A percentile compares a stretch with the other conserved stretches of the same genome.
These are phyloP conservation scores for Trichophyton verrucosum DNA, from an alignment of 2,329 filamentous ascomycete species.

Conservation along the genomic window DNA sequence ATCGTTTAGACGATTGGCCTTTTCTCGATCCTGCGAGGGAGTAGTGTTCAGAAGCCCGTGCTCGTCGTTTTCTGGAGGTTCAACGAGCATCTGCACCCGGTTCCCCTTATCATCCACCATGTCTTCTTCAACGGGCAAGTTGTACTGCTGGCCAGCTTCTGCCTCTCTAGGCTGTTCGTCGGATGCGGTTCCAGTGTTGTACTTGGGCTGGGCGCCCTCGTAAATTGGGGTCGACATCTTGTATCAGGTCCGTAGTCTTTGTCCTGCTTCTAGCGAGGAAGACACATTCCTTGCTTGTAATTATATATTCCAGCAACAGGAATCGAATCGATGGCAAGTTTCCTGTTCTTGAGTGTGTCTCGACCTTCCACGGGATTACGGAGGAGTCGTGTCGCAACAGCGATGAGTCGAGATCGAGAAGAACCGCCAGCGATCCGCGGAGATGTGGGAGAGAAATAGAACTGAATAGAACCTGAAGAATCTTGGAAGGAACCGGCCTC, in stretches of 20 bases:
- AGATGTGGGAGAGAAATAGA: not conserved
- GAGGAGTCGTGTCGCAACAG: not conserved
- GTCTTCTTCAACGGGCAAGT: not conserved
- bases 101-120: not conserved
- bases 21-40: slow-evolving; percentile 46
- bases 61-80: slow-evolving; percentile 1
- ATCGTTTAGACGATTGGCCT: slow-evolving; percentile 50
- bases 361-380: too few species aligned
- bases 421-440: not conserved
- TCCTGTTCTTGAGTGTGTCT: too few species aligned
- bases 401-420: not conserved
- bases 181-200: not conserved
- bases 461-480: not conserved
- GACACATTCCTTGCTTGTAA: slow-evolving; percentile 22
- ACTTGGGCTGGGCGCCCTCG: slow-evolving; percentile 8
- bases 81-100: not conserved
- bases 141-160: not conserved
- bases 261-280: slow-evolving; percentile 16
- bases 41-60: slow-evolving; percentile 24
- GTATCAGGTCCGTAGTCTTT: slow-evolving; percentile 10
- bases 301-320: not conserved
- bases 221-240: slow-evolving; percentile 19
- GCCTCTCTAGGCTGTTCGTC: not conserved
- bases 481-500: not conserved
- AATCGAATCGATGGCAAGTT: not conserved